Evolutionary conservation across 2,329 filamentous ascomycete species (phyloP), one percentile per base, ranked within the genome.

Genomic region (Colletotrichum zoysiae): DNA sequence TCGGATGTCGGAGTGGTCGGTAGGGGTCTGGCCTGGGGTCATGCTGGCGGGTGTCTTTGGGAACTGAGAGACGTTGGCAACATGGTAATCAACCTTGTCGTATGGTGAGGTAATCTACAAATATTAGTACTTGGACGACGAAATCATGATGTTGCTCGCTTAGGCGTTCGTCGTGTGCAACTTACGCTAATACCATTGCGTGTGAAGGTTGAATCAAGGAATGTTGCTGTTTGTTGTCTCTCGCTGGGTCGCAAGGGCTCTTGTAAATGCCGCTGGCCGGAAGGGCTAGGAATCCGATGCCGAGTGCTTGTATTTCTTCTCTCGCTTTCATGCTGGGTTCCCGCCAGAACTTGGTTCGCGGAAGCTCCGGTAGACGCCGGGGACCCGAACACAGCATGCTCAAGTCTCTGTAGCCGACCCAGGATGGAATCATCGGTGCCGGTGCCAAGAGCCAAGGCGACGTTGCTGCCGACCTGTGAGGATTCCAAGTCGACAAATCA

Each of bases 351-450:
- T 3, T 33, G 44, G 6, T 63, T 44, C 58, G 51, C 11, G 64
- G 64, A 67, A 53, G 33, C 20, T 53, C 64, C 64, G 58, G 33
- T 11, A 6, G n/a, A 5, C 26, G 42, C 2, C 2, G 42, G 44
- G 23, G 56, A 18, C n/a, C 70, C 70, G 40, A 78, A 79, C 8
- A 80, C 75, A 20, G 78, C 76, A n/a, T 75, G 70, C 66, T 80
- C 78, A 18, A 80, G 67, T 11, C 64, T 74, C 1, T 73, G 67
- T 18, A 80, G 74, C 62, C 78, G 75, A 5, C 75, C 74, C 12
- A 79, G 71, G 4, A 79, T 74, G 5, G 68, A 67, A 20, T 55
- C 68, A 33, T 58, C 64, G 6, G 9, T 18, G 1, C 20, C 74
- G 72, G 33, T 11, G 40, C 35, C 30, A 23, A 12, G 61, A n/a